Evolutionary conservation across 2,329 filamentous ascomycete species (phyloP), one percentile per base, ranked within the genome.

Genomic region (Sarocladium brachiariae): DNA sequence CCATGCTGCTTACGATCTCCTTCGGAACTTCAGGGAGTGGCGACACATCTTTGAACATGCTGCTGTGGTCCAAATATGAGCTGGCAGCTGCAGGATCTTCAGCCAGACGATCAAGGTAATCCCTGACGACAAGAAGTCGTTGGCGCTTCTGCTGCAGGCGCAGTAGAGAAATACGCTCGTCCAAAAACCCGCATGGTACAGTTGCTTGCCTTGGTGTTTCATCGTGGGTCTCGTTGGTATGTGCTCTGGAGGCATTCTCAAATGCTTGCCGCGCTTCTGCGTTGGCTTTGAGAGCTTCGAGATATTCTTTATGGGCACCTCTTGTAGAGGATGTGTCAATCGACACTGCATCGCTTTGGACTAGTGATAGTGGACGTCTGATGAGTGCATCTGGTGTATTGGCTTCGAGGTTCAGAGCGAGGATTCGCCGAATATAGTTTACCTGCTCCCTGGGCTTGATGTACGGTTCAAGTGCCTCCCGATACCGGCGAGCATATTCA

Each of bases 361-460:
- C 59, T 10, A 84, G 70, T 14, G 77, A 73, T 19, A 81, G 61
- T 10, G 75, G 74, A 19, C 66, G 68, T 38, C 63, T 64, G 46
- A 71, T 61, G 24, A 70, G 63, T n/a, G 66, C 70, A 53, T 70
- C 65, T 14, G 71, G 65, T 16, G 76, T 59, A 55, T 69, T 72
- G 19, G 73, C 70, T 24, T 71, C 72, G 4, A 85, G 65, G 55
- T 82, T 73, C 18, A 76, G 70, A 37, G 77, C 72, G 41, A 83
- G 60, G 25, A 81, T 66, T 47, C 75, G 76, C 54, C 78, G 72
- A 51, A 84, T 77, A 43, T 76, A 75, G 31, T 73, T 68, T 46
- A 74, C 71, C 56, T 84, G 77, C 52, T 83, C 78, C 23, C 79
- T 73, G 24, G 76, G 72, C 49, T 77, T 78, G 51, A 83, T 68